These are phyloP conservation scores for Aspergillus bombycis DNA, from an alignment of 2,329 filamentous ascomycete species.

Conservation along the genomic window DNA sequence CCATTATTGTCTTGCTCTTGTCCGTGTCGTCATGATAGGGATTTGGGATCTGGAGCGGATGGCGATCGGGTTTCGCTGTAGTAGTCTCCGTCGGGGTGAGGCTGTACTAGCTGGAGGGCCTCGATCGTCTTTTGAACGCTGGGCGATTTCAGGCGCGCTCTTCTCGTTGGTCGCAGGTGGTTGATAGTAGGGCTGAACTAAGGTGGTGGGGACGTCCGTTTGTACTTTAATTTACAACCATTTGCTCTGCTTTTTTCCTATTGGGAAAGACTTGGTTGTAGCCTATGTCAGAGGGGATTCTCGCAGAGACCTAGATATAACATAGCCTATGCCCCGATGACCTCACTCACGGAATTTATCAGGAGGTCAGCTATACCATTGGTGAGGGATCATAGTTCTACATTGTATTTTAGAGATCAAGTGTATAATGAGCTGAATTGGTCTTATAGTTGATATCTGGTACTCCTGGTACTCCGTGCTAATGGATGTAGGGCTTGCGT, in stretches of 20 bases:
- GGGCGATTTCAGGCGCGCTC: constrained; percentile 30
- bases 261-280: background rate
- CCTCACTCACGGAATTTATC: background rate
- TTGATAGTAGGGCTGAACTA: background rate
- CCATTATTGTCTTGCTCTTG: constrained; percentile 26
- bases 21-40: constrained; percentile 39
- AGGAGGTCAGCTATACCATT: background rate
- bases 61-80: constrained; percentile 64
- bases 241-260: background rate
- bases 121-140: constrained; percentile 44
- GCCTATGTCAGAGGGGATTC: background rate
- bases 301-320: background rate
- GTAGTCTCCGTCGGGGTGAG: constrained; percentile 68
- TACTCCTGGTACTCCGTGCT: too few species aligned
- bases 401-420: background rate
- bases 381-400: background rate
- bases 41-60: constrained; percentile 56
- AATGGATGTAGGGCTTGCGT: too few species aligned
- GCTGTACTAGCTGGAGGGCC: constrained; percentile 52
- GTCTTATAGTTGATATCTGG: too few species aligned
- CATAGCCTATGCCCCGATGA: background rate
- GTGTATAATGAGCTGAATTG: too few species aligned
- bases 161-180: background rate
- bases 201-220: background rate
- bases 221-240: background rate